Evolutionary conservation across 2,329 filamentous ascomycete species (phyloP).

Genomic region (Reticulascus tulasneorum): DNA sequence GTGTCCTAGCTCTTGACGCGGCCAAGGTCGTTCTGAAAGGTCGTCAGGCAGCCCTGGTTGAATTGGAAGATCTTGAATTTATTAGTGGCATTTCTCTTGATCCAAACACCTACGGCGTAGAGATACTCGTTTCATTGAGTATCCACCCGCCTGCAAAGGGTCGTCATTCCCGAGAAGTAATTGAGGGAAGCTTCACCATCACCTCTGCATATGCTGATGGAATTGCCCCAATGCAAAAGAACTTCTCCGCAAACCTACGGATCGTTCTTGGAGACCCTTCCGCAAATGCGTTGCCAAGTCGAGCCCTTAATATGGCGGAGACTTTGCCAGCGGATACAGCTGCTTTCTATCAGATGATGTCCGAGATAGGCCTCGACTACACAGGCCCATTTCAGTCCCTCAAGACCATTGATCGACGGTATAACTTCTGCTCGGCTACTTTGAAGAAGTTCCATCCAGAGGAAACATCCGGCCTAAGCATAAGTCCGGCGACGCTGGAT

Average conservation of each 20-base stretch:
- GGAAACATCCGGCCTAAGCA: constrained; percentile 14
- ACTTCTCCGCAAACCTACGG: constrained; percentile 15
- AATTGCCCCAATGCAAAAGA: constrained; percentile 13
- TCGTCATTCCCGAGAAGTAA: constrained; percentile 4
- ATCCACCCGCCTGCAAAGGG: constrained; percentile 13
- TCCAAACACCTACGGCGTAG: constrained; percentile 16
- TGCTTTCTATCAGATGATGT: constrained; percentile 15
- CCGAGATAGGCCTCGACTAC: constrained; percentile 16
- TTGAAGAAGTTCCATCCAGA: constrained; percentile 21
- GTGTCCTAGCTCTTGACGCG: constrained; percentile 41
- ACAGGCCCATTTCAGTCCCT: constrained; percentile 16
- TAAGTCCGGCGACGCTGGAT: constrained; percentile 31
- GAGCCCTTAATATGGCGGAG: constrained; percentile 14
- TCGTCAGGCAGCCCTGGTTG: constrained; percentile 21
- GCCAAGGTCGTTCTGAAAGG: constrained; percentile 23
- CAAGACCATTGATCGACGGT: constrained; percentile 12
- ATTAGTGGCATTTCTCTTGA: constrained; percentile 27
- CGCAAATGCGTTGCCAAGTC: constrained; percentile 11
- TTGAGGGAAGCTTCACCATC: constrained; percentile 13
- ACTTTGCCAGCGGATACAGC: constrained; percentile 16
- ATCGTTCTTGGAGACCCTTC: constrained; percentile 16
- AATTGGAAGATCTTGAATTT: constrained; percentile 28
- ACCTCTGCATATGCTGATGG: constrained; percentile 12
- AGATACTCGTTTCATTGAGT: constrained; percentile 17
- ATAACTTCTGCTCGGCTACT: constrained; percentile 11